These are phyloP conservation scores for Chaetomiaceae sp. DNA, from an alignment of 2,329 filamentous ascomycete genomes.

Conservation along the genomic window DNA sequence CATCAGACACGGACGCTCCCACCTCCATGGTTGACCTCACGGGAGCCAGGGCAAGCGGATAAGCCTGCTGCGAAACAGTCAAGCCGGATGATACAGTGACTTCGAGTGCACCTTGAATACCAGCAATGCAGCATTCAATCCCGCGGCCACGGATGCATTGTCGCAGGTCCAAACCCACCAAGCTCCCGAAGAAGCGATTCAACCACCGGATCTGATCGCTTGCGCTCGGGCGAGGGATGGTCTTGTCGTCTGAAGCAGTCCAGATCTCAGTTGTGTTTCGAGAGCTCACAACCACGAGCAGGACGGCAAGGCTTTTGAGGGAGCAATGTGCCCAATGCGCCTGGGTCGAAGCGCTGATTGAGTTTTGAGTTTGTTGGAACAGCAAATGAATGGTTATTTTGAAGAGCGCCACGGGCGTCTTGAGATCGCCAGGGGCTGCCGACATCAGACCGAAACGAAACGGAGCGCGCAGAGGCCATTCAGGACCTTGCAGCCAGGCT, in stretches of 20 bases:
- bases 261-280: constrained; percentile 6
- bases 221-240: not conserved
- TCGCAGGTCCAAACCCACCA: not conserved
- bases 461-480: constrained; percentile 2
- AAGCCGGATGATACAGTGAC: not conserved
- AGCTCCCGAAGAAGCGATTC: not conserved
- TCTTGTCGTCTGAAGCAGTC: not conserved
- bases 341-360: too few relatives aligned
- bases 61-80: not conserved
- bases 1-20: constrained; percentile 6
- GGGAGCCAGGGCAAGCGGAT: too few relatives aligned
- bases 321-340: too few relatives aligned
- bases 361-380: too few relatives aligned
- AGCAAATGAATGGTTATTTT: not conserved
- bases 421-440: not conserved
- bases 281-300: not conserved
- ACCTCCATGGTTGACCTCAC: not conserved
- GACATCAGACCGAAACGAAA: constrained; percentile 3
- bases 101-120: not conserved
- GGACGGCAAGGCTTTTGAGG: too few relatives aligned
- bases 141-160: not conserved
- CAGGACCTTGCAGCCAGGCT: too few relatives aligned
- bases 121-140: not conserved
- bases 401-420: not conserved
- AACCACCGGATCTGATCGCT: not conserved